Evolutionary conservation across 352 stramenopile species (phyloP).

Genomic region (Phytophthora fragariaefolia): DNA sequence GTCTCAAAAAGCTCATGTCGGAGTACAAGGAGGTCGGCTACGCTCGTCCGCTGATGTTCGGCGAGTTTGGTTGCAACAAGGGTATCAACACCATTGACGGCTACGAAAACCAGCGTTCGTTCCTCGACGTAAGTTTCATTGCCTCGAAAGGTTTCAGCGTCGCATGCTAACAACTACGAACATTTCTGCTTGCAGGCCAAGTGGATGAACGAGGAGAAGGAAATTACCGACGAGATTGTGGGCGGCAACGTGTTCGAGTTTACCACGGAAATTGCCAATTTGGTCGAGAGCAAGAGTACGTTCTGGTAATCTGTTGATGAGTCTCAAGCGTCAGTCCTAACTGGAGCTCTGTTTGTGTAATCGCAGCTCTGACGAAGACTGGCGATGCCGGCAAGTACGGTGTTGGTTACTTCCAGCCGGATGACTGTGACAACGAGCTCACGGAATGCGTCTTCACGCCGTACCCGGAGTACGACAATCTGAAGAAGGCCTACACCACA

Average conservation of each 20-base stretch:
- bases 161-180: no score
- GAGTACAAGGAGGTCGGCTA: constrained; percentile 59
- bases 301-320: not conserved
- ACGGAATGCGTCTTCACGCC: constrained; percentile 55
- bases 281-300: constrained; percentile 44
- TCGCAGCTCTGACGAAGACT: constrained; percentile 46
- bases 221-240: constrained; percentile 70
- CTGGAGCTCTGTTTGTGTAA: not conserved
- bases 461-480: constrained; percentile 67
- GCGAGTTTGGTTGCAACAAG: constrained; percentile 80
- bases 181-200: constrained; percentile 58
- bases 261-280: constrained; percentile 65
- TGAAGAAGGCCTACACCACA: constrained; percentile 57
- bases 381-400: constrained; percentile 66
- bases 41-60: constrained; percentile 72
- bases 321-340: not conserved
- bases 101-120: constrained; percentile 71
- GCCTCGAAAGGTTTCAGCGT: no score
- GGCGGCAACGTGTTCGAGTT: constrained; percentile 85
- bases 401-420: constrained; percentile 66
- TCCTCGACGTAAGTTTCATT: constrained; percentile 58
- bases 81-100: constrained; percentile 70
- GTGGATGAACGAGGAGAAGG: constrained; percentile 80
- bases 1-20: constrained; percentile 66
- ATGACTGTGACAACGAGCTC: constrained; percentile 62